Conservation (phyloP, 2,329 filamentous ascomycete genomes). For the Cladosporium sp. region DNA sequence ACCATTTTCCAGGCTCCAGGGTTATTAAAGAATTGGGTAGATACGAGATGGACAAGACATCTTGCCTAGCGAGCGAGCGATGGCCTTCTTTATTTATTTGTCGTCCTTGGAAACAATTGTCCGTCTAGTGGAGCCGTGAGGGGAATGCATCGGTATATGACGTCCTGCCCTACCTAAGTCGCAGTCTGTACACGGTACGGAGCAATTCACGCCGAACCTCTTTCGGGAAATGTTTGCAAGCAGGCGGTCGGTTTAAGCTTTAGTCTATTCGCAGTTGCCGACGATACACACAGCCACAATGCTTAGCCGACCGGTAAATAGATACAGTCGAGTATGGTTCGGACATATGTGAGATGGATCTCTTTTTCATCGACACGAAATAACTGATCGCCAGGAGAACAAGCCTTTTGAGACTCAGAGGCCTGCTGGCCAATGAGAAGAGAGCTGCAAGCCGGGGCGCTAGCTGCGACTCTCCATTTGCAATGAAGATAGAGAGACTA, state of each 20-base stretch:
- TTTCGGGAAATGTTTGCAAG: neutral
- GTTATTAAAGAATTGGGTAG: neutral
- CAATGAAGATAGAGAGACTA: neutral
- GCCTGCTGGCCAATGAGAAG: neutral
- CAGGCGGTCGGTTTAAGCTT: neutral
- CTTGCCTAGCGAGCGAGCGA: neutral
- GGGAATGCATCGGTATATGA: constrained; percentile 3
- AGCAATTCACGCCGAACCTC: constrained; percentile 5
- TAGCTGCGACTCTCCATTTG: neutral
- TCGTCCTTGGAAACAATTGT: neutral
- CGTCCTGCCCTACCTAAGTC: neutral
- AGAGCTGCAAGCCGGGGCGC: neutral
- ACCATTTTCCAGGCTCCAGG: neutral
- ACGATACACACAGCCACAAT: neutral
- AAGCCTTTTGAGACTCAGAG: neutral
- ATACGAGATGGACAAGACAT: neutral
- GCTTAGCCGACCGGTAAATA: neutral
- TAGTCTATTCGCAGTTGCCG: neutral
- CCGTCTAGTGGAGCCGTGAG: constrained; percentile 2
- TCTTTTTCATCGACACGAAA: neutral
- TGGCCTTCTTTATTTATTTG: neutral
- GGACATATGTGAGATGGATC: neutral
- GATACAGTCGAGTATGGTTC: neutral
- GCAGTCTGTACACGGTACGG: neutral
- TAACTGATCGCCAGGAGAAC: neutral